These are phyloP conservation scores for Monosporascus sp. DNA, from an alignment of 2,329 filamentous ascomycete species.

Conservation along the genomic window DNA sequence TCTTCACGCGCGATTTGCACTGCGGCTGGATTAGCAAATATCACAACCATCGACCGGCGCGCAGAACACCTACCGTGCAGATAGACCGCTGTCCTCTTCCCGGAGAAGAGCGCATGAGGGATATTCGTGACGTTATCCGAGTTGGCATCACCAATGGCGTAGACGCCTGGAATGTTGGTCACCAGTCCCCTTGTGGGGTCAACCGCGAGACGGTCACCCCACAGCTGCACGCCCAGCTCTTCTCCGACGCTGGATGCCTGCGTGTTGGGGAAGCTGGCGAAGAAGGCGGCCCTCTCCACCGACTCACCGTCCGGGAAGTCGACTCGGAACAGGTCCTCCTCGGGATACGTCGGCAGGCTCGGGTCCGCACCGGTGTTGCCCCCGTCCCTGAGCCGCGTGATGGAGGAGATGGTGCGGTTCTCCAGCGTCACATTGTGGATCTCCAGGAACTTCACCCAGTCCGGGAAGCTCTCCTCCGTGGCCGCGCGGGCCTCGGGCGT, in stretches of 20 bases:
- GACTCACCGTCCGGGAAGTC: slow-evolving; percentile 42
- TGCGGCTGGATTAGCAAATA: slow-evolving; percentile 5
- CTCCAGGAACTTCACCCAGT: slow-evolving; percentile 45
- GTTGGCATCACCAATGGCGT: slow-evolving; percentile 56
- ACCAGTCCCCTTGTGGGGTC: slow-evolving; percentile 36
- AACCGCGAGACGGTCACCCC: slow-evolving; percentile 38
- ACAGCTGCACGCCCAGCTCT: slow-evolving; percentile 42
- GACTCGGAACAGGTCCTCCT: slow-evolving; percentile 52
- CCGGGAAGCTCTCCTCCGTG: slow-evolving; percentile 34
- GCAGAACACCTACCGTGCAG: slow-evolving; percentile 44
- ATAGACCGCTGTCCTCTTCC: slow-evolving; percentile 53
- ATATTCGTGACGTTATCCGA: slow-evolving; percentile 56
- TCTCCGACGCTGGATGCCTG: slow-evolving; percentile 44
- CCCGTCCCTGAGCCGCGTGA: slow-evolving; percentile 42
- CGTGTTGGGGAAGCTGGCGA: slow-evolving; percentile 41
- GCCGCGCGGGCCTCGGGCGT: slow-evolving; percentile 36
- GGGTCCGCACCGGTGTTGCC: slow-evolving; percentile 32
- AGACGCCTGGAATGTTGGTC: slow-evolving; percentile 51
- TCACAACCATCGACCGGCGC: neutral
- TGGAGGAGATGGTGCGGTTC: slow-evolving; percentile 46
- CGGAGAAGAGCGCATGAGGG: slow-evolving; percentile 54
- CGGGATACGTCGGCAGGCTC: slow-evolving; percentile 36
- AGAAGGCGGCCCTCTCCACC: slow-evolving; percentile 45
- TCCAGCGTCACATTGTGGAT: slow-evolving; percentile 48
- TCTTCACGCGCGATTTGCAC: slow-evolving; percentile 39